These are phyloP conservation scores for Akanthomyces muscarius DNA, from an alignment of 2,329 filamentous ascomycete species.

Conservation along the genomic window DNA sequence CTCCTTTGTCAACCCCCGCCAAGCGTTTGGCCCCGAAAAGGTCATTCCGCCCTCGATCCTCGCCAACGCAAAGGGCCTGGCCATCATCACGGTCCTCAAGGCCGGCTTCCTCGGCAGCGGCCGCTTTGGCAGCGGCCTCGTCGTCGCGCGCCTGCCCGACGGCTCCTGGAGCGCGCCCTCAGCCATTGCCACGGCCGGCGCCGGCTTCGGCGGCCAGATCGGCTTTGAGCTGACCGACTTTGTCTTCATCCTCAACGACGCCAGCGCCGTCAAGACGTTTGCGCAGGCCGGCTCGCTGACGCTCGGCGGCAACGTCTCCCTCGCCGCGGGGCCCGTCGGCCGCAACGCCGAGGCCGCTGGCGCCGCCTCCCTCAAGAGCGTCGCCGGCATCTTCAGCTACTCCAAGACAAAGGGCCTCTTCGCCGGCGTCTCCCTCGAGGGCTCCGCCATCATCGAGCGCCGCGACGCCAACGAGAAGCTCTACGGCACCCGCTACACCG, in stretches of 20 bases:
- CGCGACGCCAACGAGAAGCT: constrained; percentile 97
- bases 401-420: constrained; percentile 97
- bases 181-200: constrained; percentile 76
- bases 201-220: constrained; percentile 80
- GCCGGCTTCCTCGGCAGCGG: constrained; percentile 81
- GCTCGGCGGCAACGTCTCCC: constrained; percentile 90
- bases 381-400: constrained; percentile 93
- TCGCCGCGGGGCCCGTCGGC: constrained; percentile 89
- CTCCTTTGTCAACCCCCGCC: constrained; percentile 89
- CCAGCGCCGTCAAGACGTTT: constrained; percentile 84
- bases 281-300: constrained; percentile 89
- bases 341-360: constrained; percentile 95
- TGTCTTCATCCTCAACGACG: constrained; percentile 96
- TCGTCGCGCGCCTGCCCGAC: constrained; percentile 73
- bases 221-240: constrained; percentile 89
- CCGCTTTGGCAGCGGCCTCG: constrained; percentile 76
- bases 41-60: constrained; percentile 90
- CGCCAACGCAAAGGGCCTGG: constrained; percentile 86
- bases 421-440: constrained; percentile 90
- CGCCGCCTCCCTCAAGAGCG: constrained; percentile 81
- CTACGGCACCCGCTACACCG: constrained; percentile 79
- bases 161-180: constrained; percentile 78
- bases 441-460: constrained; percentile 87
- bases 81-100: constrained; percentile 81
- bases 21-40: constrained; percentile 93